Conservation (phyloP, 2,329 filamentous ascomycete species). For the Penicillium sp. region DNA sequence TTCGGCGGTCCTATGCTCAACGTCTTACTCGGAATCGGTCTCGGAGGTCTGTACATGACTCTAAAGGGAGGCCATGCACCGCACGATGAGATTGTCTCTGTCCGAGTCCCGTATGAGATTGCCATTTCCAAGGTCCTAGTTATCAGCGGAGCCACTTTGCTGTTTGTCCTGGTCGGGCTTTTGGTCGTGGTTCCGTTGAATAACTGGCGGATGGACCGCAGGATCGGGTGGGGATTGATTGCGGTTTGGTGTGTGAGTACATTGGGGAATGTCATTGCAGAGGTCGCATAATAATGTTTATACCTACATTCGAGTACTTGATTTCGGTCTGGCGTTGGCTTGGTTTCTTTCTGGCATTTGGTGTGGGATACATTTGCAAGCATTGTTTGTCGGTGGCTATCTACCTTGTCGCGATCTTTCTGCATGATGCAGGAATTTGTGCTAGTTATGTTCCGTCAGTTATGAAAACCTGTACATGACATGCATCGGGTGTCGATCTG, state of each 20-base stretch:
- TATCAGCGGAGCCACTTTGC: constrained; percentile 75
- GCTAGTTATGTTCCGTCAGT: background rate
- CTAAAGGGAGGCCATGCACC: constrained; percentile 47
- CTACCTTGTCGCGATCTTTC: background rate
- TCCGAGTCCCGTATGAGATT: constrained; percentile 65
- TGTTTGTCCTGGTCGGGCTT: constrained; percentile 73
- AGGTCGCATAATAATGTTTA: constrained; percentile 47
- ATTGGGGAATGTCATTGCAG: constrained; percentile 72
- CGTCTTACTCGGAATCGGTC: constrained; percentile 88
- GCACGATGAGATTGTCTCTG: constrained; percentile 5
- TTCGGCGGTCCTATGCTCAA: constrained; percentile 99
- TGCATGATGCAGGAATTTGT: background rate
- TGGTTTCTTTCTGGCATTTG: background rate
- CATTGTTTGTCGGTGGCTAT: background rate
- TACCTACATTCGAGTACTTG: background rate
- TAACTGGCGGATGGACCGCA: constrained; percentile 76
- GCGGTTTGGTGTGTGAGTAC: constrained; percentile 77
- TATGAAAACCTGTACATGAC: background rate
- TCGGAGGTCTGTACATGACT: constrained; percentile 85
- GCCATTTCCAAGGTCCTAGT: constrained; percentile 79
- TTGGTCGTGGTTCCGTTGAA: constrained; percentile 79
- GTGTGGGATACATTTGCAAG: background rate
- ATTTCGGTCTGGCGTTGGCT: background rate
- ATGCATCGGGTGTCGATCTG: background rate
- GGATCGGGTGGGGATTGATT: constrained; percentile 77